Base-by-base conservation (phyloP, 2,329 filamentous ascomycete species). In the Rhytidhysteron rufulum region DNA sequence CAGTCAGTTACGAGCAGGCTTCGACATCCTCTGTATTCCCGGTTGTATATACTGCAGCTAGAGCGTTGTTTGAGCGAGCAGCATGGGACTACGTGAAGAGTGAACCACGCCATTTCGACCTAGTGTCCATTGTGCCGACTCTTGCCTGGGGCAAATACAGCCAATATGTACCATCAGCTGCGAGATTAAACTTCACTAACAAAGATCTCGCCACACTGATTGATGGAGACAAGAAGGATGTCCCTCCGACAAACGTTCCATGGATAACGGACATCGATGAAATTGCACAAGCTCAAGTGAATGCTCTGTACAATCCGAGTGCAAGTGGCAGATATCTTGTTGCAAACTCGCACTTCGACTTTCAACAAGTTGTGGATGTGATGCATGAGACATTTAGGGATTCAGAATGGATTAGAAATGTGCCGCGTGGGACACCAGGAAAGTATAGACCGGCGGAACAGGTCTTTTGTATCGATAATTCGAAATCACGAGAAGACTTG, bases 71-170 rank as follows among this genome's bases (percentile, higher is more conserved):
- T 1, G 57, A 61, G 40, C 24, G 44, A 13, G 54, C 44, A 11
- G 57, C 53, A 2, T 58, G 46, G 44, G 44, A 57, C 5, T 61
- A 53, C 32, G 38, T 53, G 31, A 29, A 46, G 20, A 53, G 52
- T 22, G 42, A 51, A 11, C 32, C 32, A 30, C 58, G 57, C 39
- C 42, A 51, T 29, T 18, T 60, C 16, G 46, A 48, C 24, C 55
- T 54, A 4, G 32, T 60, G 10, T 54, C 49, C 37, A 57, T 55
- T 9, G 53, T 55, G 2, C 53, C 55, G 56, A 48, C 51, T 3
- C 58, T 53, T 42, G 27, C n/a, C n/a, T n/a, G n/a, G 57, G 57
- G 1, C 57, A 55, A 5, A 34, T 50, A 7, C 54, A 58, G 30
- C 42, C 39, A 5, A n/a, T n/a, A 37, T 56, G 1, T 8, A 39